Conservation (phyloP, 2,329 filamentous ascomycete species). For the Fusarium fracticaudum region DNA sequence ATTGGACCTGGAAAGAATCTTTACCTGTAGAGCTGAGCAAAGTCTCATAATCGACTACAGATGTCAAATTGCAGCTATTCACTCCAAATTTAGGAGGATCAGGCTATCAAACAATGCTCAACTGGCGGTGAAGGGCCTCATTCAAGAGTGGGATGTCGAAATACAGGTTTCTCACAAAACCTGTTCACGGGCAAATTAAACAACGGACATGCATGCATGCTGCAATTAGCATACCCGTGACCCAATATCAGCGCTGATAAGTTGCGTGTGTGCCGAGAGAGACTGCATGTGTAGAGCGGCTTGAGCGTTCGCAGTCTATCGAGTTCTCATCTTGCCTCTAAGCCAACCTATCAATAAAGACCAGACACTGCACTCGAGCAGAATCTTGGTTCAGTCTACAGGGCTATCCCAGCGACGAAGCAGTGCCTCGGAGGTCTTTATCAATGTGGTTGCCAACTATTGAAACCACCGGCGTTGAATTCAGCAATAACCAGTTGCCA, state of each 20-base stretch:
- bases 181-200: conserved; percentile 31
- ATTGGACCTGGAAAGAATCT: background rate
- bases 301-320: conserved; percentile 25
- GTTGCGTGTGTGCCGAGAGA: conserved; percentile 11
- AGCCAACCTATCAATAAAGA: conserved; percentile 23
- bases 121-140: conserved; percentile 40
- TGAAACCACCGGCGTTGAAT: conserved; percentile 22
- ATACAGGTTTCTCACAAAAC: conserved; percentile 21
- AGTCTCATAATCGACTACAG: background rate
- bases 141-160: conserved; percentile 24
- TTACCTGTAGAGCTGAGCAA: background rate
- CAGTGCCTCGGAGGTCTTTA: conserved; percentile 27
- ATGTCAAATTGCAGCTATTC: conserved; percentile 23
- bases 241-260: conserved; percentile 13
- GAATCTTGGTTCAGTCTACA: conserved; percentile 3
- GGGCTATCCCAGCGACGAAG: conserved; percentile 26
- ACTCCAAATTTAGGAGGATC: conserved; percentile 13
- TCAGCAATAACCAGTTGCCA: conserved; percentile 38
- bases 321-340: conserved; percentile 18
- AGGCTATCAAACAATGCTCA: conserved; percentile 17
- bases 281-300: background rate
- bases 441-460: conserved; percentile 27
- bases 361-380: background rate
- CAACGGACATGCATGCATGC: conserved; percentile 37
- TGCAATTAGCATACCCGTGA: conserved; percentile 24